These are phyloP conservation scores for Colletotrichum simmondsii DNA, from an alignment of 2,329 filamentous ascomycete species.

Conservation along the genomic window DNA sequence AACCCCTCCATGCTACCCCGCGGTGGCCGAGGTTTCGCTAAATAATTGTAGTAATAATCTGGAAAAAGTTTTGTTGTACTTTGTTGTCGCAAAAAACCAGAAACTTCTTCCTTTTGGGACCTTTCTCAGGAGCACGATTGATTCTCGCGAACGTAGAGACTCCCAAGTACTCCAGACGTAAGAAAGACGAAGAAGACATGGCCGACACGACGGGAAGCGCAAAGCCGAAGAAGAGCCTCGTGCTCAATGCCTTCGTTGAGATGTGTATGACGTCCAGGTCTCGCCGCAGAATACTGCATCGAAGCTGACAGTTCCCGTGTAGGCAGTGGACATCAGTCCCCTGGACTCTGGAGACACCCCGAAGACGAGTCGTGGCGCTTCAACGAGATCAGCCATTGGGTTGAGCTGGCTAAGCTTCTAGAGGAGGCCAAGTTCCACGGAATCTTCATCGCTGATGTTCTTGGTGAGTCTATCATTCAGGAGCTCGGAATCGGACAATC, in stretches of 20 bases:
- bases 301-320: not conserved
- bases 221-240: slow-evolving; percentile 49
- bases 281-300: not conserved
- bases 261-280: slow-evolving; percentile 43
- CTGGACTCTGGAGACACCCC: slow-evolving; percentile 68
- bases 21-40: not conserved
- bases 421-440: slow-evolving; percentile 73
- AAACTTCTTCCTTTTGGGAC: not conserved
- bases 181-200: slow-evolving; percentile 1
- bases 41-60: not conserved
- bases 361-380: slow-evolving; percentile 72
- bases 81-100: not conserved
- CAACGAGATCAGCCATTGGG: slow-evolving; percentile 70
- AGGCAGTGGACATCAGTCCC: slow-evolving; percentile 58
- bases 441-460: slow-evolving; percentile 75
- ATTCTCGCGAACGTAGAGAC: not conserved
- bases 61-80: not conserved
- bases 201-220: slow-evolving; percentile 11
- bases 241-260: slow-evolving; percentile 56
- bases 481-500: not conserved
- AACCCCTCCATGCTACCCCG: slow-evolving; percentile 3
- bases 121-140: too few species aligned
- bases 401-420: slow-evolving; percentile 67
- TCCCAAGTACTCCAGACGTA: not conserved
- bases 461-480: slow-evolving; percentile 49